Evolutionary conservation across 208 protist species (phyloP).

Genomic region (Acanthamoeba sp.): DNA sequence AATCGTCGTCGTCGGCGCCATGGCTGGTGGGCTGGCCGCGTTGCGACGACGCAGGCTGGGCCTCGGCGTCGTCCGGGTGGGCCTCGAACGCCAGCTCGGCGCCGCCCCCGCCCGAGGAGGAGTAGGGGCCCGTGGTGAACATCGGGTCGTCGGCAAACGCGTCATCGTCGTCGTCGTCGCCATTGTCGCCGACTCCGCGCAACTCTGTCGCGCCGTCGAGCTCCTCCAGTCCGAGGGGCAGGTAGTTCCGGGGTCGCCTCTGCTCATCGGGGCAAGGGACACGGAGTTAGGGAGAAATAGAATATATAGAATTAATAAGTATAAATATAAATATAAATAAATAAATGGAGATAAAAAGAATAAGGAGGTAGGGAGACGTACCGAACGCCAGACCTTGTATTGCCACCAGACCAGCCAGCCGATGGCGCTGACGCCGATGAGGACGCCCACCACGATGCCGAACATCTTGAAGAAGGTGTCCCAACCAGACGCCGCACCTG

Average conservation of each 20-base stretch:
- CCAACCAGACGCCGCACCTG: slow-evolving; percentile 3
- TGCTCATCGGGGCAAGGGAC: neutral
- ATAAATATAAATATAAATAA: too few relatives aligned
- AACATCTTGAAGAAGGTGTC: slow-evolving; percentile 70
- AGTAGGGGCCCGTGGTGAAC: neutral
- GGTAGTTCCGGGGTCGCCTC: slow-evolving; percentile 35
- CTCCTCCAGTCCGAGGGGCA: slow-evolving; percentile 55
- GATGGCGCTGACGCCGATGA: slow-evolving; percentile 55
- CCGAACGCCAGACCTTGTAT: slow-evolving; percentile 70
- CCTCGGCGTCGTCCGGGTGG: neutral
- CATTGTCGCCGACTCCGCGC: neutral
- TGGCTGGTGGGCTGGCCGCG: too few relatives aligned
- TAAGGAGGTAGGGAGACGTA: neutral
- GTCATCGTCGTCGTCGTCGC: slow-evolving; percentile 24
- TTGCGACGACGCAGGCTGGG: too few relatives aligned
- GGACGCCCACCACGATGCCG: slow-evolving; percentile 13
- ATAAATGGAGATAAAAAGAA: neutral
- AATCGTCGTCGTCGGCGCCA: neutral
- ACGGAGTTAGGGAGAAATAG: too few relatives aligned
- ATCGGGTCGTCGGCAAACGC: slow-evolving; percentile 49
- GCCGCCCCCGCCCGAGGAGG: neutral
- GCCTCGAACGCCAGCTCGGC: neutral
- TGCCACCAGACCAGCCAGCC: slow-evolving; percentile 63
- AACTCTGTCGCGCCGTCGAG: slow-evolving; percentile 34
- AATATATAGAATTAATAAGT: too few relatives aligned